Percentiles rank a stretch among this genome's conserved stretches.
These are phyloP conservation scores for Boletus eberwhitei DNA, from an alignment of 768 basidiomycete species.

Conservation along the genomic window DNA sequence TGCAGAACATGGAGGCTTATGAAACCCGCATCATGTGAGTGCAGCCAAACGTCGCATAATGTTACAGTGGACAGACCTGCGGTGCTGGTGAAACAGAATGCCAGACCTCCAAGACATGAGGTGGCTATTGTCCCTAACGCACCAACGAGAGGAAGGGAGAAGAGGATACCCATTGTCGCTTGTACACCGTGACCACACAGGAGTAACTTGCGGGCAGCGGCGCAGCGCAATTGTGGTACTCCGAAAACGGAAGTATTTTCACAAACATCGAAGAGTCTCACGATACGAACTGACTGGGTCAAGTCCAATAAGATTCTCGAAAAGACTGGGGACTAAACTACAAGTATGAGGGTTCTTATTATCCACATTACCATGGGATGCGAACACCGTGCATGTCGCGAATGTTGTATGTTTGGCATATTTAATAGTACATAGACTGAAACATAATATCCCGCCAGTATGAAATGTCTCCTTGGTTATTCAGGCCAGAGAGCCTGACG, in stretches of 20 bases:
- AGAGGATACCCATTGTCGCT: conserved; percentile 62
- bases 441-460: background rate
- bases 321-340: too few relatives aligned
- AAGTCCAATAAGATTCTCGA: too few relatives aligned
- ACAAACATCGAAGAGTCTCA: too few relatives aligned
- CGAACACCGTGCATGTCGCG: too few relatives aligned
- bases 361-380: too few relatives aligned
- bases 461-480: background rate
- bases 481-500: background rate
- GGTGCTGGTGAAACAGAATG: conserved; percentile 84
- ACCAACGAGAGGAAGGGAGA: conserved; percentile 72
- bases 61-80: conserved; percentile 54
- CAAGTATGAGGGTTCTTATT: too few relatives aligned
- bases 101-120: conserved; percentile 79
- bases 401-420: background rate
- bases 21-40: background rate
- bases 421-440: background rate
- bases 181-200: too few relatives aligned
- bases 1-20: conserved; percentile 92
- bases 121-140: conserved; percentile 68
- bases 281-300: too few relatives aligned
- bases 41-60: conserved; percentile 1
- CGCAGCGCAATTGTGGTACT: background rate
- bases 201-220: background rate
- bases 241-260: conserved; percentile 5